These are phyloP conservation scores for Fusarium sp. DNA, from an alignment of 2,329 filamentous ascomycete species.

Conservation along the genomic window DNA sequence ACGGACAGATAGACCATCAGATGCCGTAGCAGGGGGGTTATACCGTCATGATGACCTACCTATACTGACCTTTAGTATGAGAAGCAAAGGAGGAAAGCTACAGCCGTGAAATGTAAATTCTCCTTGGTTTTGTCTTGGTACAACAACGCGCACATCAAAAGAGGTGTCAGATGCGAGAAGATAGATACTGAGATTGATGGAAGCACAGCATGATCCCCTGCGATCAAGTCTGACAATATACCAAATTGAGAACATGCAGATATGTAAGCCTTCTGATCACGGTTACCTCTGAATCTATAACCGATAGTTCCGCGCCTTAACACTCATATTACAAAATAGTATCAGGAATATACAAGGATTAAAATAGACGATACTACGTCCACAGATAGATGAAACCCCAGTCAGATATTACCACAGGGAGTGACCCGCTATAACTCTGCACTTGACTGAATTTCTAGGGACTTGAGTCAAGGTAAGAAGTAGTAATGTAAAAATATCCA, in stretches of 20 bases:
- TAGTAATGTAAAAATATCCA: background rate
- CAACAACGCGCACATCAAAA: slow-evolving; percentile 29
- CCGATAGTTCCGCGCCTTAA: background rate
- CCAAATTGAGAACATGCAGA: background rate
- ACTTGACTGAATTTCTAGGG: background rate
- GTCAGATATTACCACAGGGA: background rate
- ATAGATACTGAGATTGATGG: slow-evolving; percentile 2
- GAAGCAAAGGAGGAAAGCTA: background rate
- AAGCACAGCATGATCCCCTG: slow-evolving; percentile 15
- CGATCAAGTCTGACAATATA: background rate
- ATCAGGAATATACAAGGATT: slow-evolving; percentile 7
- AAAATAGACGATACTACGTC: background rate
- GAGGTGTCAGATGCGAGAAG: slow-evolving; percentile 39
- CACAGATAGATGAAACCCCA: slow-evolving; percentile 11
- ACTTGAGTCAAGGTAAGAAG: background rate
- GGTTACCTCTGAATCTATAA: background rate
- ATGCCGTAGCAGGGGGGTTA: background rate
- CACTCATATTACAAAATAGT: background rate
- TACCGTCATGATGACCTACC: background rate
- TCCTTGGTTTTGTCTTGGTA: slow-evolving; percentile 18
- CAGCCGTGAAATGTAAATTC: slow-evolving; percentile 25
- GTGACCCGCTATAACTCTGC: background rate
- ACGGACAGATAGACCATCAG: background rate
- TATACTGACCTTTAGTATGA: background rate
- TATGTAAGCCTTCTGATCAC: background rate